phyloP scores from a whole-genome alignment of 805 yeast species.

The Zygosaccharomyces bailii region DNA sequence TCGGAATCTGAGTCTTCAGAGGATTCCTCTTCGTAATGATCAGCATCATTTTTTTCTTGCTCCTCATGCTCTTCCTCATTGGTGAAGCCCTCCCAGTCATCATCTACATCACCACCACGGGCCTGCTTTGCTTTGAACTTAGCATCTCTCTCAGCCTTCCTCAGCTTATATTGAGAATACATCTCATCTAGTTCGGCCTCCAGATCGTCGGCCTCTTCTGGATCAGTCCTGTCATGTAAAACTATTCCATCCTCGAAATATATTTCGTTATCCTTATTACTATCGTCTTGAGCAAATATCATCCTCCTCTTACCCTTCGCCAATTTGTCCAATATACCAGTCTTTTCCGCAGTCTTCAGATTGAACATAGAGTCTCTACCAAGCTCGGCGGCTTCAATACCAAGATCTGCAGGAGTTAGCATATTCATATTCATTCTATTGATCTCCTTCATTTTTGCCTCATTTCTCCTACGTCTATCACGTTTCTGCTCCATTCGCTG shows the following conservation, averaged over 20 bases:
- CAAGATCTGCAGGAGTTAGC: conserved; percentile 88
- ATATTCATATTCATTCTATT: conserved; percentile 93
- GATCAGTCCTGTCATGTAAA: conserved; percentile 36
- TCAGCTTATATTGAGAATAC: conserved; percentile 69
- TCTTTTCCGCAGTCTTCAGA: conserved; percentile 78
- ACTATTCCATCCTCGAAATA: conserved; percentile 47
- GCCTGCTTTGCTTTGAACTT: conserved; percentile 64
- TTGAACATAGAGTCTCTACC: conserved; percentile 81
- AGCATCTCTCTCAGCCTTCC: conserved; percentile 65
- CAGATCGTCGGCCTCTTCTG: conserved; percentile 56
- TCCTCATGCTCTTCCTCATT: conserved; percentile 43
- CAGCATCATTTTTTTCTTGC: conserved; percentile 41
- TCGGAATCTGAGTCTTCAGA: conserved; percentile 54
- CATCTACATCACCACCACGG: conserved; percentile 74
- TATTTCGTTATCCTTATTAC: conserved; percentile 54
- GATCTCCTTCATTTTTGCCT: conserved; percentile 80
- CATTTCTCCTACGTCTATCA: conserved; percentile 79
- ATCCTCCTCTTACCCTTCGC: conserved; percentile 70
- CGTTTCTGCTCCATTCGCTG: conserved; percentile 69
- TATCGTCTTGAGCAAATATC: conserved; percentile 55
- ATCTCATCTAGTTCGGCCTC: conserved; percentile 80
- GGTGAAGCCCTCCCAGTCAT: conserved; percentile 71
- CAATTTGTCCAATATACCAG: conserved; percentile 73
- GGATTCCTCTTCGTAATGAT: conserved; percentile 39
- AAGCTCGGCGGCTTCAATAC: conserved; percentile 82